A percentile compares a stretch with the other conserved stretches of the same genome.
Evolutionary conservation across 495 filamentous ascomycete species (phyloP).

Genomic region (Achaetomiella virescens): DNA sequence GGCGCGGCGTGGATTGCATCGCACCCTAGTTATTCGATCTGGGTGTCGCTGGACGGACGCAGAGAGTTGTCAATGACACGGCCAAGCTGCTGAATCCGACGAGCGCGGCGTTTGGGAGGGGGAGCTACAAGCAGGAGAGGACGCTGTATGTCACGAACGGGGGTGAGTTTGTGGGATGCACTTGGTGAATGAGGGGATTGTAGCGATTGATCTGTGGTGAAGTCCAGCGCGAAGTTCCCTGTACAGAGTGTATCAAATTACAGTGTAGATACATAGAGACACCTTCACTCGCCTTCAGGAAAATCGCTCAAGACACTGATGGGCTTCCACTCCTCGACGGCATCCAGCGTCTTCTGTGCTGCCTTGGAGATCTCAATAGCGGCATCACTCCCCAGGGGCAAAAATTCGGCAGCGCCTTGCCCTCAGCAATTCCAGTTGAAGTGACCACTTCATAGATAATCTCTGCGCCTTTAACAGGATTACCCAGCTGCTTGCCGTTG

Average conservation of each 20-base stretch:
- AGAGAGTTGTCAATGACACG: constrained; percentile 10
- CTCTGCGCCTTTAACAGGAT: constrained; percentile 29
- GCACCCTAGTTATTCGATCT: constrained; percentile 12
- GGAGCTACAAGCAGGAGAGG: constrained; percentile 7
- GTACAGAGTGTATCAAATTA: too few species aligned
- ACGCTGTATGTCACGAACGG: constrained; percentile 20
- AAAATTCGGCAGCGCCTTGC: constrained; percentile 10
- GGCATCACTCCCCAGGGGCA: constrained; percentile 23
- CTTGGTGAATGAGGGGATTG: constrained; percentile 18
- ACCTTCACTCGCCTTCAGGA: neutral
- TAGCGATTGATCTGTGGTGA: constrained; percentile 13
- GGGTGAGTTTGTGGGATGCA: constrained; percentile 15
- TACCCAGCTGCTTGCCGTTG: constrained; percentile 26
- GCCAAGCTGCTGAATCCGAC: constrained; percentile 17
- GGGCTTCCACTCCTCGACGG: constrained; percentile 2
- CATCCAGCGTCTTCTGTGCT: constrained; percentile 3
- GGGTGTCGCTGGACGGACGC: constrained; percentile 1
- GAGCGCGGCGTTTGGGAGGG: constrained; percentile 15
- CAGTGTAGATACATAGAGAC: too few species aligned
- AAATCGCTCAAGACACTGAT: constrained; percentile 9
- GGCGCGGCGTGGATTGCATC: constrained; percentile 13
- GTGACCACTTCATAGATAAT: constrained; percentile 35
- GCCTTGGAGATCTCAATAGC: constrained; percentile 5
- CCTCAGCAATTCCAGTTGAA: constrained; percentile 25
- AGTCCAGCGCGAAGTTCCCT: too few species aligned